Evolutionary conservation across 2,329 filamentous ascomycete species (phyloP).

Genomic region (Leptodontidium sp.): DNA sequence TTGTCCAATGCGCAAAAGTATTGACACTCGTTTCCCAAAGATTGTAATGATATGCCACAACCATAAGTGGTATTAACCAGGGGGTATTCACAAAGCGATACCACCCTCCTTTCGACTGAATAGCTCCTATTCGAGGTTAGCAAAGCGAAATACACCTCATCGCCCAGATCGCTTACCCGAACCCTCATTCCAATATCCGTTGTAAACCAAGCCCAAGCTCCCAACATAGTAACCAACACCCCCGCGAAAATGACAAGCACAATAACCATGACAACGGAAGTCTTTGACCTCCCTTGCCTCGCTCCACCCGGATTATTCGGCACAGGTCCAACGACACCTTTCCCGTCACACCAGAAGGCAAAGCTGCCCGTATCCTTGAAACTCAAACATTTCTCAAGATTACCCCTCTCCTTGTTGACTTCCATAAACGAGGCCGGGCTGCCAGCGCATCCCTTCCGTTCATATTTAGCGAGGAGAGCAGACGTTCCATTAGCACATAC

Average conservation of each 20-base stretch:
- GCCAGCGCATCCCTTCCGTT: conserved; percentile 19
- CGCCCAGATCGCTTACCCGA: neutral
- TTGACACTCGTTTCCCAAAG: neutral
- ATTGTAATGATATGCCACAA: neutral
- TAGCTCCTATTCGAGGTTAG: conserved; percentile 8
- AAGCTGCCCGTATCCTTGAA: conserved; percentile 22
- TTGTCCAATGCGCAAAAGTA: too few species aligned
- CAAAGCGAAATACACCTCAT: neutral
- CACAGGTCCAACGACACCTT: neutral
- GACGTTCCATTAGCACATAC: conserved; percentile 29
- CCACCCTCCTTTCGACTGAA: neutral
- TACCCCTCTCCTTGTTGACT: neutral
- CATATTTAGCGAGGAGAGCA: conserved; percentile 21
- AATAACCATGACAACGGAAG: neutral
- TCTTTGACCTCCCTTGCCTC: neutral
- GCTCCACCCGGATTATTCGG: neutral
- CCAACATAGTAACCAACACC: neutral
- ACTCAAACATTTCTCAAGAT: conserved; percentile 22
- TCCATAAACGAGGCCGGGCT: neutral
- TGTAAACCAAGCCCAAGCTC: conserved; percentile 12
- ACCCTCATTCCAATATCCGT: neutral
- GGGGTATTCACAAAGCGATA: neutral
- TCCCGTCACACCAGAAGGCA: conserved; percentile 29
- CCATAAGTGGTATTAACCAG: neutral
- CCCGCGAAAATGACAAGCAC: neutral